Evolutionary conservation across 1,284 basidiomycete species (phyloP).

Genomic region (Ustilago nuda): DNA sequence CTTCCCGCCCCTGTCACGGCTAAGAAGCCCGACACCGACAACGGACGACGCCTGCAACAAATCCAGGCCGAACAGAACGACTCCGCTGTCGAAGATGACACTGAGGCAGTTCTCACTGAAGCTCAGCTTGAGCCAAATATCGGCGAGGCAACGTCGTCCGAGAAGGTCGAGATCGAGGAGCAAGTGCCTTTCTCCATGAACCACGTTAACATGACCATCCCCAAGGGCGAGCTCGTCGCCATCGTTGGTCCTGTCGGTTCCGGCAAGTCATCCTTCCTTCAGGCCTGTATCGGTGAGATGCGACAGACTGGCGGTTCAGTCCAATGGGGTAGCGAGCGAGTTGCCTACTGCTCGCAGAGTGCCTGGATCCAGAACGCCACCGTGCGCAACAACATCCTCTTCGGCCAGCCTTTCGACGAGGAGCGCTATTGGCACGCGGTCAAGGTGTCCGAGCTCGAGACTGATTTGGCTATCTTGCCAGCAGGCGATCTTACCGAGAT

Average conservation of each 20-base stretch:
- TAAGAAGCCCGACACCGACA: constrained; percentile 28
- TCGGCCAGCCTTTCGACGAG: constrained; percentile 72
- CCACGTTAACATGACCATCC: constrained; percentile 50
- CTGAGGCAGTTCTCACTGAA: constrained; percentile 31
- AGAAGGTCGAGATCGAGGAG: constrained; percentile 19
- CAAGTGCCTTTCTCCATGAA: constrained; percentile 59
- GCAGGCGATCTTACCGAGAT: constrained; percentile 79
- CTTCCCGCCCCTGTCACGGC: constrained; percentile 33
- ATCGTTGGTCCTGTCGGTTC: constrained; percentile 68
- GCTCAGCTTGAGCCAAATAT: constrained; percentile 32
- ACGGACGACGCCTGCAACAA: constrained; percentile 30
- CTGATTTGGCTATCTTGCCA: constrained; percentile 79
- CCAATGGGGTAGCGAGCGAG: constrained; percentile 60
- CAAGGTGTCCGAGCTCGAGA: constrained; percentile 62
- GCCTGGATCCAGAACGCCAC: constrained; percentile 91
- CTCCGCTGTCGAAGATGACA: constrained; percentile 28
- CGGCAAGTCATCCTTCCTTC: constrained; percentile 65
- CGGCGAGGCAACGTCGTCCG: constrained; percentile 23
- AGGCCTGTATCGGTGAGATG: constrained; percentile 67
- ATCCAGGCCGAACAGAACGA: constrained; percentile 46
- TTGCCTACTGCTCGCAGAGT: constrained; percentile 84
- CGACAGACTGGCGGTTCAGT: constrained; percentile 53
- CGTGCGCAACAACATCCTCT: constrained; percentile 73
- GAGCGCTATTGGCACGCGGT: constrained; percentile 71
- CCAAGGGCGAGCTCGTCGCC: constrained; percentile 56